Percentiles rank a stretch among this genome's conserved stretches.
These are phyloP conservation scores for Candida incommunis DNA, from an alignment of 805 yeast genomes.

Conservation along the genomic window DNA sequence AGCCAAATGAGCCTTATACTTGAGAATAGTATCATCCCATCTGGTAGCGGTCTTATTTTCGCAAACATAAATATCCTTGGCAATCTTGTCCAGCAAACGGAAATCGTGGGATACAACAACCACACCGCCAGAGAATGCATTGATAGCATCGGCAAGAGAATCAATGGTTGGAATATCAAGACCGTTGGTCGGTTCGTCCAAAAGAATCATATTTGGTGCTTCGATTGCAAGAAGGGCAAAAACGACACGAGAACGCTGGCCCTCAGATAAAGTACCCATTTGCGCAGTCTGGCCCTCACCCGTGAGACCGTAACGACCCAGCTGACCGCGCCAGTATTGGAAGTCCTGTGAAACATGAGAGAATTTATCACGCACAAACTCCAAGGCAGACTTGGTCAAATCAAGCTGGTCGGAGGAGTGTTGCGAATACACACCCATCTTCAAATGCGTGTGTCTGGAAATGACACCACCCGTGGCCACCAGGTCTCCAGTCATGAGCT, in stretches of 20 bases:
- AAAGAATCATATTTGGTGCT: conserved; percentile 81
- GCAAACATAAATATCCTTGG: conserved; percentile 92
- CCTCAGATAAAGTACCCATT: conserved; percentile 97
- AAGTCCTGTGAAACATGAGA: conserved; percentile 85
- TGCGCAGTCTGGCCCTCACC: conserved; percentile 98
- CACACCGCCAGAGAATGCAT: conserved; percentile 93
- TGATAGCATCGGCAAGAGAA: conserved; percentile 92
- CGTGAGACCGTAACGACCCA: conserved; percentile 95
- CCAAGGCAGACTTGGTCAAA: conserved; percentile 86
- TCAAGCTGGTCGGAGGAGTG: conserved; percentile 98
- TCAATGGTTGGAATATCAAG: conserved; percentile 96
- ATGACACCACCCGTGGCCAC: conserved; percentile 89
- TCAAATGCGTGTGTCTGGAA: conserved; percentile 92
- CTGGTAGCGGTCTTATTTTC: conserved; percentile 90
- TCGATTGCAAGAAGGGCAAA: conserved; percentile 92
- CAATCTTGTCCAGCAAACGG: conserved; percentile 93
- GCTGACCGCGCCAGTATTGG: conserved; percentile 91
- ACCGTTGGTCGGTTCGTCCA: conserved; percentile 99
- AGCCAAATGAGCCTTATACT: conserved; percentile 91
- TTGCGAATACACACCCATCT: conserved; percentile 97
- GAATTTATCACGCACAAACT: conserved; percentile 92
- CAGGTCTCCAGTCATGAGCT: conserved; percentile 91
- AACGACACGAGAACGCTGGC: conserved; percentile 98
- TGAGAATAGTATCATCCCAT: conserved; percentile 88
- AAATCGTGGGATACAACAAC: conserved; percentile 98